A percentile compares a stretch with the other conserved stretches of the same genome.
Conservation (phyloP, 257 asterid species). For the Solanum etuberosum region DNA sequence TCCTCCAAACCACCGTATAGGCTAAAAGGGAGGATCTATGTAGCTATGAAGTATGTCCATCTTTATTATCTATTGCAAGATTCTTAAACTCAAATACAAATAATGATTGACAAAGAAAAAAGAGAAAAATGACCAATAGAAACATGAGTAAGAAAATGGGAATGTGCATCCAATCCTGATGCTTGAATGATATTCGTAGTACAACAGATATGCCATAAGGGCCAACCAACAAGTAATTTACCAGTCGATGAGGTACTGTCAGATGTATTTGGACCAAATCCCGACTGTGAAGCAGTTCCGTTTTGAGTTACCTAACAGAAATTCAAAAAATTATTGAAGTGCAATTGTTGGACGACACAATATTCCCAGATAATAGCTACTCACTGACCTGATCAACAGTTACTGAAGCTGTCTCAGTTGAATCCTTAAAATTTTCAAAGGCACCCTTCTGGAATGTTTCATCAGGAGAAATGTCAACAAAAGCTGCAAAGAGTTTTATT, state of each 20-base stretch:
- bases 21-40: background rate
- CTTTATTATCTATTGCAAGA: background rate
- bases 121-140: background rate
- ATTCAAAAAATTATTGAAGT: slow-evolving; percentile 1
- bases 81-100: background rate
- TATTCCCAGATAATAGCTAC: slow-evolving; percentile 1
- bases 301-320: slow-evolving; percentile 58
- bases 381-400: slow-evolving; percentile 30
- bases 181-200: background rate
- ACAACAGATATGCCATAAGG: background rate
- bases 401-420: slow-evolving; percentile 29
- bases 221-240: slow-evolving; percentile 2
- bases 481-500: slow-evolving; percentile 39
- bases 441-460: slow-evolving; percentile 72
- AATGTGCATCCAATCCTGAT: background rate
- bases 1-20: background rate
- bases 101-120: background rate
- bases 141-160: background rate
- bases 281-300: slow-evolving; percentile 54
- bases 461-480: slow-evolving; percentile 85
- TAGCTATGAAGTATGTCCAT: background rate
- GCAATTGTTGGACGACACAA: background rate
- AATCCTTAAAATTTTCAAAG: slow-evolving; percentile 62
- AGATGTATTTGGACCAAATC: slow-evolving; percentile 24
- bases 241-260: slow-evolving; percentile 39